Evolutionary conservation across 1,284 basidiomycete genomes (phyloP).

Genomic region (Trichosporon sp.): DNA sequence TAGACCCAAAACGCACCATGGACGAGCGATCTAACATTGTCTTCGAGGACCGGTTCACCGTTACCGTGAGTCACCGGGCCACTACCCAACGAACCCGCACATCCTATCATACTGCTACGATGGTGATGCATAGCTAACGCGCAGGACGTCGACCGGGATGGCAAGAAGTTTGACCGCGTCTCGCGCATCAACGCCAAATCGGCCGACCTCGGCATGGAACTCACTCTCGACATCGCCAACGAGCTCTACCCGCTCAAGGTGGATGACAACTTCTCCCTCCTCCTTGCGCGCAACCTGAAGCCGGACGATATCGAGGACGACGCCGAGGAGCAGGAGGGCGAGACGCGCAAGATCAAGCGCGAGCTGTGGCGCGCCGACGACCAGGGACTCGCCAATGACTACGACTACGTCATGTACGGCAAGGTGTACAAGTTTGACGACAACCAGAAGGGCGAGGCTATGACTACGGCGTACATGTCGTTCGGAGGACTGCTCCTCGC

Average conservation of each 20-base stretch:
- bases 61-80: slow-evolving; percentile 52
- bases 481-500: slow-evolving; percentile 97
- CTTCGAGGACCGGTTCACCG: slow-evolving; percentile 85
- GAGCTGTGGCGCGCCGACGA: slow-evolving; percentile 70
- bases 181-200: slow-evolving; percentile 78
- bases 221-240: slow-evolving; percentile 84
- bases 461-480: slow-evolving; percentile 79
- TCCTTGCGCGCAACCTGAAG: slow-evolving; percentile 71
- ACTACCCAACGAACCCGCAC: background rate
- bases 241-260: slow-evolving; percentile 71
- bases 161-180: slow-evolving; percentile 67
- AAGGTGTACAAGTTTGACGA: slow-evolving; percentile 99
- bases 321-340: slow-evolving; percentile 48
- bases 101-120: background rate
- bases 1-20: slow-evolving; percentile 3
- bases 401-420: slow-evolving; percentile 98
- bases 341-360: slow-evolving; percentile 69
- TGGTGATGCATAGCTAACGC: background rate
- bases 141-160: slow-evolving; percentile 71
- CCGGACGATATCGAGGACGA: slow-evolving; percentile 58
- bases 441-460: slow-evolving; percentile 55
- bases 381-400: slow-evolving; percentile 87
- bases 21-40: slow-evolving; percentile 48
- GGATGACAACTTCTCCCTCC: slow-evolving; percentile 74
- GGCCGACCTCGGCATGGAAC: slow-evolving; percentile 79